Conservation (phyloP, 2,329 filamentous ascomycete genomes). For the Hymenoscyphus linearis region DNA sequence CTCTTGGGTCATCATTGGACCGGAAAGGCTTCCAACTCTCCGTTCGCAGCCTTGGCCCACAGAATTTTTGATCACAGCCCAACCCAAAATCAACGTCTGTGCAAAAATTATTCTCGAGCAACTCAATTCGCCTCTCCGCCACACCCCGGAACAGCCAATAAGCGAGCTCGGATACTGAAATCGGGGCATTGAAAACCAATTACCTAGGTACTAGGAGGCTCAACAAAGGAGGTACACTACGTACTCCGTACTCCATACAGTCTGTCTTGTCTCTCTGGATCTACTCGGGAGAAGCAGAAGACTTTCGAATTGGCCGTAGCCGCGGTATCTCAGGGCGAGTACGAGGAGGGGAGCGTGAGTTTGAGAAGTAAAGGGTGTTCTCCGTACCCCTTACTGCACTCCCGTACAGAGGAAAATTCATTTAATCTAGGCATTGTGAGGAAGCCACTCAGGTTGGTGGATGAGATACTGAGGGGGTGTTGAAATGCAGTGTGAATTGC, state of each 20-base stretch:
- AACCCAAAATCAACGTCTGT: conserved; percentile 28
- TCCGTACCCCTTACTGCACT: no score
- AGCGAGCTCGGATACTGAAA: background rate
- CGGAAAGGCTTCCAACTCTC: background rate
- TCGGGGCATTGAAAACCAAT: background rate
- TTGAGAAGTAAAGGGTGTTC: background rate
- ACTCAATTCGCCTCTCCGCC: background rate
- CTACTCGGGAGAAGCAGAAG: no score
- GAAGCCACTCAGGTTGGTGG: background rate
- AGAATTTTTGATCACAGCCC: conserved; percentile 3
- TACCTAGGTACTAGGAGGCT: background rate
- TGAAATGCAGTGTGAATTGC: background rate
- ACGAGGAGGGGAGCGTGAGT: background rate
- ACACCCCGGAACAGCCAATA: background rate
- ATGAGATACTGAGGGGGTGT: background rate
- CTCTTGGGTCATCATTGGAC: background rate
- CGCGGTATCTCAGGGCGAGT: no score
- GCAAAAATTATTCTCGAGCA: conserved; percentile 12
- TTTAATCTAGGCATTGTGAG: background rate
- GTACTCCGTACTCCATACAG: no score
- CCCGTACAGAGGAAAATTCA: background rate
- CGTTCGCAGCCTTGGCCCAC: background rate
- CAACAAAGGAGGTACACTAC: background rate
- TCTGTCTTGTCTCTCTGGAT: no score
- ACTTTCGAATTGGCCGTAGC: no score